Percentiles rank a stretch among this genome's conserved stretches.
Evolutionary conservation across 2,329 filamentous ascomycete species (phyloP).

Genomic region (Fusarium secorum): DNA sequence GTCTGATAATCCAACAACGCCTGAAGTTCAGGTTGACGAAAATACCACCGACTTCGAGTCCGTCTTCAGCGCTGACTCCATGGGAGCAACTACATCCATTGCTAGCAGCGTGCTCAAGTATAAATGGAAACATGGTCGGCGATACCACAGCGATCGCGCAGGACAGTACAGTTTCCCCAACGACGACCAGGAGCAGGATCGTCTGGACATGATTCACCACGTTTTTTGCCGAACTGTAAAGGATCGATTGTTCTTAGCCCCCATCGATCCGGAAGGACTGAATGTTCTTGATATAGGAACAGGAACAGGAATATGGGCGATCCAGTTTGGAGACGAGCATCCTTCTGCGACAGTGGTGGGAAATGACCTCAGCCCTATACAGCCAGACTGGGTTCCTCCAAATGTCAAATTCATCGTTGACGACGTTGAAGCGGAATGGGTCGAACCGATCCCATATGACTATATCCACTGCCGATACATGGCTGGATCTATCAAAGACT

Average conservation of each 20-base stretch:
- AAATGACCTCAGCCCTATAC: conserved; percentile 54
- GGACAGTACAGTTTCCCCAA: conserved; percentile 50
- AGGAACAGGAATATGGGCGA: conserved; percentile 58
- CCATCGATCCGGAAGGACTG: conserved; percentile 48
- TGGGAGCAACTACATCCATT: neutral
- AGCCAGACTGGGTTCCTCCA: conserved; percentile 59
- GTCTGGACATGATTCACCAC: conserved; percentile 51
- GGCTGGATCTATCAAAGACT: conserved; percentile 46
- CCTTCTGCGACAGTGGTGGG: conserved; percentile 50
- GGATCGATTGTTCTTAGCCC: conserved; percentile 49
- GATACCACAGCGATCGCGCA: conserved; percentile 51
- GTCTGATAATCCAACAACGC: neutral
- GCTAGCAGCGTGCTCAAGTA: conserved; percentile 22
- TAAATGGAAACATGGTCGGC: conserved; percentile 49
- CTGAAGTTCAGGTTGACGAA: conserved; percentile 24
- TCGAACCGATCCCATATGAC: conserved; percentile 39
- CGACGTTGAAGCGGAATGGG: conserved; percentile 66
- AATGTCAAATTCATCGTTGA: conserved; percentile 68
- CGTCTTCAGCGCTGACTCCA: neutral
- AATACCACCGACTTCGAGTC: conserved; percentile 1
- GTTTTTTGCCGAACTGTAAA: conserved; percentile 45
- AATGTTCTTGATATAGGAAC: conserved; percentile 56
- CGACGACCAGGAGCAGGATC: conserved; percentile 50
- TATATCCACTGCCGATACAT: conserved; percentile 50
- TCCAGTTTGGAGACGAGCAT: conserved; percentile 51